Percentiles rank a stretch among this genome's conserved stretches.
phyloP scores from a whole-genome alignment of 352 stramenopile species.

The Aphanomyces cochlioides region DNA sequence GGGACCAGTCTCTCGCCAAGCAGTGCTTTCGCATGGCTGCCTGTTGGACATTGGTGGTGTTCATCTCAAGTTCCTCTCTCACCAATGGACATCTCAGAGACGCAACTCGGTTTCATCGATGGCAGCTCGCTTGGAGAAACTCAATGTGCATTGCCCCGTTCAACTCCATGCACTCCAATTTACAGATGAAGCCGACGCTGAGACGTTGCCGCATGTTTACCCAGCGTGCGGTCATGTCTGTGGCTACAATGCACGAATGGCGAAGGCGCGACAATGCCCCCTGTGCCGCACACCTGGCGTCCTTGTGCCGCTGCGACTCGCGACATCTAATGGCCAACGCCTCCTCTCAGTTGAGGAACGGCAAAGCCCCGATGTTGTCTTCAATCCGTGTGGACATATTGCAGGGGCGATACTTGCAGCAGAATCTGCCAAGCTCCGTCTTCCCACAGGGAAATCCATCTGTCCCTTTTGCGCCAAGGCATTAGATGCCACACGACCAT shows the following conservation, averaged over 20 bases:
- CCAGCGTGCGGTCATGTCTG: constrained; percentile 76
- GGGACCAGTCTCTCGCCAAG: constrained; percentile 37
- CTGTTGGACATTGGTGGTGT: constrained; percentile 77
- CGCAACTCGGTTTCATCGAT: constrained; percentile 45
- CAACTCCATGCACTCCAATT: constrained; percentile 70
- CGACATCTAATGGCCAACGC: constrained; percentile 57
- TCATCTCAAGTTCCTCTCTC: constrained; percentile 69
- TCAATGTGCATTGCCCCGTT: constrained; percentile 76
- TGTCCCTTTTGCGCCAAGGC: constrained; percentile 77
- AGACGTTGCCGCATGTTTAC: constrained; percentile 56
- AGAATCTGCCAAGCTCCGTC: constrained; percentile 55
- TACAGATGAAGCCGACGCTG: constrained; percentile 26
- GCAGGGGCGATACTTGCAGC: constrained; percentile 63
- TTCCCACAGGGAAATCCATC: constrained; percentile 72
- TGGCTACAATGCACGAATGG: constrained; percentile 69
- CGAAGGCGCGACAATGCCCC: constrained; percentile 51
- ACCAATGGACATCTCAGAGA: constrained; percentile 32
- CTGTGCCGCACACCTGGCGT: constrained; percentile 60
- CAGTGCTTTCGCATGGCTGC: constrained; percentile 59
- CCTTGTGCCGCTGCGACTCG: constrained; percentile 64
- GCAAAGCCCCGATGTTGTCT: constrained; percentile 64
- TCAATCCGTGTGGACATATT: constrained; percentile 79
- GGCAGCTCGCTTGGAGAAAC: constrained; percentile 53
- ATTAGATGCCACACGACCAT: constrained; percentile 57
- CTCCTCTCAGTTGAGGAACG: constrained; percentile 57